Evolutionary conservation across 176 grass and related monocot species (phyloP), one percentile per base, ranked within the genome.

Genomic region (bread wheat (Triticum aestivum)): DNA sequence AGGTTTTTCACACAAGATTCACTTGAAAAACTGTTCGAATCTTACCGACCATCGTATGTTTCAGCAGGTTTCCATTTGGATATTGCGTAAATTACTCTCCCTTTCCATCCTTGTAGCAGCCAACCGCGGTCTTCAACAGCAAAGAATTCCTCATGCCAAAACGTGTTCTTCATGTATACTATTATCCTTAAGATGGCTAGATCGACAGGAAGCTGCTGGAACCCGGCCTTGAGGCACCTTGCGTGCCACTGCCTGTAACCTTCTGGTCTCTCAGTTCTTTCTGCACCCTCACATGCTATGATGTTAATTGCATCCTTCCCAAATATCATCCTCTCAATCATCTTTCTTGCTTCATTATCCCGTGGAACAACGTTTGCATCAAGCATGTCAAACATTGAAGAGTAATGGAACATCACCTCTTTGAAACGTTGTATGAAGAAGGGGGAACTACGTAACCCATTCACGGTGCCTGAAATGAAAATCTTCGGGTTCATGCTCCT

Each of bases 301-400:
- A 61, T 24, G 21, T 90, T 90, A 18, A 90, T n/a, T 23, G 72
- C 71, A 11, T 61, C 56, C 29, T 15, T 12, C 17, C 78, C 71
- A 52, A 86, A 83, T 20, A 65, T 11, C 3, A 26, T 80, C 54
- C 38, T 80, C 66, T 90, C 88, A 37, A 90, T 23, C 52, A 71
- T 23, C 27, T 39, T 52, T 24, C 88, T 90, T 29, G 65, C 44
- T 20, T 87, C 67, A 59, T 93, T 82, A 29, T 89, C 47, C 34
- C 87, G 75, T 13, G 85, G 87, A 78, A 82, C 72, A 78, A 87
- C 78, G 64, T 70, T 93, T 9, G 87, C 45, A 34, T 92, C 87
- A 10, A 89, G 75, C 87, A 92, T 82, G 84, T 92, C 88, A 49
- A 92, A 92, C 75, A 87, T 27, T 6, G 87, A 56, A 56, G 87